A percentile compares a stretch with the other conserved stretches of the same genome.
Conservation (phyloP, 2,329 filamentous ascomycete genomes). For the Triangularia setosa region DNA sequence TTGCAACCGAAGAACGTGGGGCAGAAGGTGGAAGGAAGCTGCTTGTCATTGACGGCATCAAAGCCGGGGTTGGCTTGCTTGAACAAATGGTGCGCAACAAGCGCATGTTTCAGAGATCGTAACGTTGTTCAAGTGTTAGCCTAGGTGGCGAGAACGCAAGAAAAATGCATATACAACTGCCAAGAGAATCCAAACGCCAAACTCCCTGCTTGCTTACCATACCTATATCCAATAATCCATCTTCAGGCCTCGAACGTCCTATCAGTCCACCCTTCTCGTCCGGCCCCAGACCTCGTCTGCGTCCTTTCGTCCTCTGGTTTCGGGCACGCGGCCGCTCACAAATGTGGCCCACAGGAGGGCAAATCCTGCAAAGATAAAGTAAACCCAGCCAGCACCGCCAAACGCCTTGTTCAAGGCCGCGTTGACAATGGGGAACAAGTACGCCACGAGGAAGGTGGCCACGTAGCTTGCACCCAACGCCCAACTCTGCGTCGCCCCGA, state of each 20-base stretch:
- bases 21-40: conserved; percentile 51
- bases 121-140: neutral
- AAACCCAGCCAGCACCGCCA: conserved; percentile 75
- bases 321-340: conserved; percentile 71
- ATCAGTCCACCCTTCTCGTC: conserved; percentile 49
- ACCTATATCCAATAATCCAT: neutral
- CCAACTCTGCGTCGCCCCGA: conserved; percentile 88
- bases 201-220: conserved; percentile 5
- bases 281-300: conserved; percentile 90
- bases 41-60: conserved; percentile 75
- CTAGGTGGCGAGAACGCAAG: neutral
- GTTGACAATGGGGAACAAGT: conserved; percentile 90
- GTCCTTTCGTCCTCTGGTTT: conserved; percentile 81
- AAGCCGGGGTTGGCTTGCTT: conserved; percentile 62
- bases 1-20: conserved; percentile 62
- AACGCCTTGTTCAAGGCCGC: conserved; percentile 59
- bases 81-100: conserved; percentile 50
- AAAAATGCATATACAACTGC: neutral
- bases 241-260: neutral
- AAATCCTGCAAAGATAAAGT: conserved; percentile 82
- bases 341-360: conserved; percentile 68
- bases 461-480: conserved; percentile 83
- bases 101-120: conserved; percentile 33
- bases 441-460: conserved; percentile 86
- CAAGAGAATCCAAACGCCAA: neutral